A percentile compares a stretch with the other conserved stretches of the same genome.
phyloP scores from a whole-genome alignment of 2,329 filamentous ascomycete genomes.

The Erysiphe pulchra region DNA sequence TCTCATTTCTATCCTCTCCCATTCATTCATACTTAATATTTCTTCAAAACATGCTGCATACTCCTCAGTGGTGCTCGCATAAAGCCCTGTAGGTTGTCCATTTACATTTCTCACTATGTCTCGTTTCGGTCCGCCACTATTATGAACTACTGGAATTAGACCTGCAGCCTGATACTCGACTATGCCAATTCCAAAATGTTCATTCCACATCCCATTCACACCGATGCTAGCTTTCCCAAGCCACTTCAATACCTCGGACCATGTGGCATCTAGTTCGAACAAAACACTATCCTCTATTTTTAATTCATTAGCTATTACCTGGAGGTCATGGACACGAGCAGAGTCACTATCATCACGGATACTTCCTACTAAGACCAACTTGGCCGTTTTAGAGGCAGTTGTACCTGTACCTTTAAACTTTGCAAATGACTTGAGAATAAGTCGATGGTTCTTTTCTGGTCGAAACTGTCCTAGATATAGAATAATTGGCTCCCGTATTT shows the following conservation, averaged over 20 bases:
- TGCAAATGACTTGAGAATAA: slow-evolving; percentile 67
- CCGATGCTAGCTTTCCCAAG: slow-evolving; percentile 55
- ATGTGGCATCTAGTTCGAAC: slow-evolving; percentile 75
- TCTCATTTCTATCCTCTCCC: slow-evolving; percentile 49
- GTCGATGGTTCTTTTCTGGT: slow-evolving; percentile 83
- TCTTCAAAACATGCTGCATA: slow-evolving; percentile 62
- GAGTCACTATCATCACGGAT: slow-evolving; percentile 67
- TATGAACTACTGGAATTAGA: slow-evolving; percentile 73
- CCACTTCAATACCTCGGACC: slow-evolving; percentile 65
- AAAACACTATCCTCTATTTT: slow-evolving; percentile 61
- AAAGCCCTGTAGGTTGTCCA: slow-evolving; percentile 63
- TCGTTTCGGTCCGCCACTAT: slow-evolving; percentile 75
- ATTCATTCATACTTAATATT: slow-evolving; percentile 37
- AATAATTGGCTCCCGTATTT: slow-evolving; percentile 41
- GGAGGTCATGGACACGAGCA: slow-evolving; percentile 66
- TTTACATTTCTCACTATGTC: slow-evolving; percentile 75
- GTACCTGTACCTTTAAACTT: slow-evolving; percentile 36
- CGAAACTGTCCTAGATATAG: slow-evolving; percentile 95
- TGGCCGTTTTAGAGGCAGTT: slow-evolving; percentile 26
- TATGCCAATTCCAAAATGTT: slow-evolving; percentile 95
- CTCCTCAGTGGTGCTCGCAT: slow-evolving; percentile 50
- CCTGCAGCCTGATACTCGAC: slow-evolving; percentile 96
- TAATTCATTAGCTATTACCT: slow-evolving; percentile 66
- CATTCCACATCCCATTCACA: slow-evolving; percentile 98
- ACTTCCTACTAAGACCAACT: slow-evolving; percentile 66